These are phyloP conservation scores for Phialophora chinensis DNA, from an alignment of 2,329 filamentous ascomycete genomes.

Conservation along the genomic window DNA sequence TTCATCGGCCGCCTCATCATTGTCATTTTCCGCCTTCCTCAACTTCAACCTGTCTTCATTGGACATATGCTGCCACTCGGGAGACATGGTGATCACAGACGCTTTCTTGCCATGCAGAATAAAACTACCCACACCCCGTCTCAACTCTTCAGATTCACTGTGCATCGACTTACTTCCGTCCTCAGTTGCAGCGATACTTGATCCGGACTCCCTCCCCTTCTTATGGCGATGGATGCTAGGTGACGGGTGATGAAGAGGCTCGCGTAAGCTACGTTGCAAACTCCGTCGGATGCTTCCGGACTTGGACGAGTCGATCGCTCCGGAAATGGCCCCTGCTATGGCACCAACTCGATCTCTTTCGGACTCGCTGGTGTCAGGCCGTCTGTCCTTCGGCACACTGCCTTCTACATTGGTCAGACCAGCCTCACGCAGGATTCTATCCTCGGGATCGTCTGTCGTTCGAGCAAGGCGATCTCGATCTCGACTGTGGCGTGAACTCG, in stretches of 20 bases:
- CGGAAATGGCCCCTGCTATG: conserved; percentile 45
- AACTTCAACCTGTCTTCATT: conserved; percentile 74
- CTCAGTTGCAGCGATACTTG: conserved; percentile 61
- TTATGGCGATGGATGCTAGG: conserved; percentile 70
- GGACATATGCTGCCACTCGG: conserved; percentile 81
- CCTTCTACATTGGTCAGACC: conserved; percentile 64
- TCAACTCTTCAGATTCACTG: conserved; percentile 69
- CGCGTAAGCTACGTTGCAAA: conserved; percentile 85
- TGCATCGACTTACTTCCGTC: conserved; percentile 54
- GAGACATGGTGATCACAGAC: conserved; percentile 93
- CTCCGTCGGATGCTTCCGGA: conserved; percentile 78
- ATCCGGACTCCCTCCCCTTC: conserved; percentile 75
- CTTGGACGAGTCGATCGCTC: conserved; percentile 54
- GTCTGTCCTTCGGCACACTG: conserved; percentile 46
- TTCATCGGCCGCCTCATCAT: conserved; percentile 13
- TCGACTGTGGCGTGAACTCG: conserved; percentile 46
- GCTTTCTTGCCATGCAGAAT: conserved; percentile 98
- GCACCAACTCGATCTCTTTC: conserved; percentile 52
- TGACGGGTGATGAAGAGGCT: conserved; percentile 58
- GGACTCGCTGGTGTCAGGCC: conserved; percentile 50
- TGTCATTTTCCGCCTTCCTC: conserved; percentile 52
- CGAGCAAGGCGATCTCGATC: conserved; percentile 43
- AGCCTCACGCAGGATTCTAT: conserved; percentile 69
- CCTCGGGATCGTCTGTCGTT: conserved; percentile 61
- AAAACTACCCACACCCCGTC: conserved; percentile 84